Evolutionary conservation across 1,284 basidiomycete genomes (phyloP).

Genomic region (Rhodotorula mucilaginosa): DNA sequence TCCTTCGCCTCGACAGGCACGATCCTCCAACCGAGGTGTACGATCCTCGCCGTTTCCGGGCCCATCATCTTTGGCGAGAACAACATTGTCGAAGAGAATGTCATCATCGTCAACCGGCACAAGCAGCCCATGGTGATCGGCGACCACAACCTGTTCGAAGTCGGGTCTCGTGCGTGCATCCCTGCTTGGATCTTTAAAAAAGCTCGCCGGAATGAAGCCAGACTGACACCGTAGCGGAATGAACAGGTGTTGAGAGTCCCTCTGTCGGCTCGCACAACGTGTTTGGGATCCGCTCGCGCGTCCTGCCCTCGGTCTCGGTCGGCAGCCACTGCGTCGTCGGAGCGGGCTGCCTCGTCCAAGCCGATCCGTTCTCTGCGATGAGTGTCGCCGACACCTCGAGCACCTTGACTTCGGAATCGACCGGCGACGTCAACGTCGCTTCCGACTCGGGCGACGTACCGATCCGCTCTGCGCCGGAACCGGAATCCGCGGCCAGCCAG

Average conservation of each 20-base stretch:
- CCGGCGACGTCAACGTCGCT: not conserved
- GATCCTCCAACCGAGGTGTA: conserved; percentile 90
- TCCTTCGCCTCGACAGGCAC: conserved; percentile 54
- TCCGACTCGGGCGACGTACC: not conserved
- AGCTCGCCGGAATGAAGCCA: not conserved
- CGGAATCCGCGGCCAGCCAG: not conserved
- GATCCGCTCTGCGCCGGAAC: too few relatives aligned
- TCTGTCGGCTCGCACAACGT: conserved; percentile 80
- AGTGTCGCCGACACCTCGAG: not conserved
- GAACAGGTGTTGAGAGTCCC: conserved; percentile 74
- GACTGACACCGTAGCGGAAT: not conserved
- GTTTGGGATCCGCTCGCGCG: conserved; percentile 72
- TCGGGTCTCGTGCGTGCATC: conserved; percentile 68
- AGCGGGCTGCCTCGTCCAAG: conserved; percentile 57
- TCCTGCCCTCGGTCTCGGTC: conserved; percentile 74
- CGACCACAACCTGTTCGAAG: conserved; percentile 87
- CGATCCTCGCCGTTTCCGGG: conserved; percentile 80
- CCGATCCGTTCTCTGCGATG: conserved; percentile 33
- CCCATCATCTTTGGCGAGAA: conserved; percentile 81
- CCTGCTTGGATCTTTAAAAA: conserved; percentile 33
- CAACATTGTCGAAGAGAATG: conserved; percentile 88
- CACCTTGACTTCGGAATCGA: not conserved
- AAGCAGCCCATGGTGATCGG: conserved; percentile 88
- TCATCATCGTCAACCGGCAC: conserved; percentile 80
- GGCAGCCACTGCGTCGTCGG: conserved; percentile 78